Conservation (phyloP, 2,329 filamentous ascomycete genomes). For the Aureobasidium uvarum region DNA sequence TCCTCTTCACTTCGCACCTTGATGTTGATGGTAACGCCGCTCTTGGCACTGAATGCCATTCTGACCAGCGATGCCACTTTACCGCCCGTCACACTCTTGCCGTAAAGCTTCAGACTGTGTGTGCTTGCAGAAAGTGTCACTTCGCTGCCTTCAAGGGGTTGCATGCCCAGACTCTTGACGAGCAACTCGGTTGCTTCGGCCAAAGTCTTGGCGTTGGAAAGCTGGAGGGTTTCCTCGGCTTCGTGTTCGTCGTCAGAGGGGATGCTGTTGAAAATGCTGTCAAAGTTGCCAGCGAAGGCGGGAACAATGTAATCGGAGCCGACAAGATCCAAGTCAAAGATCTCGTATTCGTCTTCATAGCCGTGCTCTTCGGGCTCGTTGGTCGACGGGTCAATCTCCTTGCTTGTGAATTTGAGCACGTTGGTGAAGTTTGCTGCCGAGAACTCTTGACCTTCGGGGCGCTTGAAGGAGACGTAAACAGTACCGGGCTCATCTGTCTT, state of each 20-base stretch:
- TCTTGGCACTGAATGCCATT: conserved; percentile 92
- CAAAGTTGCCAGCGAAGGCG: conserved; percentile 91
- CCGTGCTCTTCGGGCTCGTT: conserved; percentile 86
- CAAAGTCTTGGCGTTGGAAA: conserved; percentile 87
- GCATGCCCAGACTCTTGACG: conserved; percentile 79
- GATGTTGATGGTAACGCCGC: conserved; percentile 94
- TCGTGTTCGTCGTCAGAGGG: conserved; percentile 87
- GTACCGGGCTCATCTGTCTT: conserved; percentile 83
- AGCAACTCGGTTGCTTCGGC: conserved; percentile 94
- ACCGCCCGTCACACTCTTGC: conserved; percentile 89
- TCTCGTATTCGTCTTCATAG: conserved; percentile 97
- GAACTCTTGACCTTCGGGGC: conserved; percentile 73
- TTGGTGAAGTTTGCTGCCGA: conserved; percentile 84
- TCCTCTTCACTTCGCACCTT: conserved; percentile 90
- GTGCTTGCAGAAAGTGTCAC: conserved; percentile 84
- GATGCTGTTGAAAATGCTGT: conserved; percentile 77
- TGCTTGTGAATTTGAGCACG: conserved; percentile 92
- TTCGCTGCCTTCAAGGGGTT: conserved; percentile 91
- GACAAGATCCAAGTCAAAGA: conserved; percentile 85
- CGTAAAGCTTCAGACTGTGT: conserved; percentile 92
- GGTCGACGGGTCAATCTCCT: conserved; percentile 96
- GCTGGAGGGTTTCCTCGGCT: conserved; percentile 84
- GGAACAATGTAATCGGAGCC: conserved; percentile 94
- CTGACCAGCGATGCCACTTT: conserved; percentile 82
- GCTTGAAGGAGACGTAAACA: conserved; percentile 93